Conservation (phyloP, 768 basidiomycete species). For the Boletus insuetus region DNA sequence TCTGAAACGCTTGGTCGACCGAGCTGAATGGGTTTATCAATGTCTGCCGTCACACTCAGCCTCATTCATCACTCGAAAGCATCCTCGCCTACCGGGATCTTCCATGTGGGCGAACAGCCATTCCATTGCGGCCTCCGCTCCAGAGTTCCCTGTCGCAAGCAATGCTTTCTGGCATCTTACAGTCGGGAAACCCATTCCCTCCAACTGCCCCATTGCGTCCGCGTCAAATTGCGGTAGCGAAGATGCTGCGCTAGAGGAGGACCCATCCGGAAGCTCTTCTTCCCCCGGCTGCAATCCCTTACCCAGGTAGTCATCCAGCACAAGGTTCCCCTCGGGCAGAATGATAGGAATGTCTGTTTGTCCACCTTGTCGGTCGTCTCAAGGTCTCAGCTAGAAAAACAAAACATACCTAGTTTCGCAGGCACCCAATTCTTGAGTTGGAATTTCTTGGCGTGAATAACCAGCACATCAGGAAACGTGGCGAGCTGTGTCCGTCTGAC, state of each 20-base stretch:
- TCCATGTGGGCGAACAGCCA: conserved; percentile 97
- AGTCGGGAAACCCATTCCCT: conserved; percentile 88
- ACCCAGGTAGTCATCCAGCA: conserved; percentile 64
- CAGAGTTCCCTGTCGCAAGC: conserved; percentile 77
- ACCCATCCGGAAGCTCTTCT: conserved; percentile 60
- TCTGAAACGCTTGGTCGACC: conserved; percentile 39
- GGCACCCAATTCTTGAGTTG: conserved; percentile 97
- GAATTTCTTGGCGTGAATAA: conserved; percentile 92
- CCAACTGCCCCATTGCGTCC: conserved; percentile 69
- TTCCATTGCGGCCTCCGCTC: conserved; percentile 84
- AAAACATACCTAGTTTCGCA: conserved; percentile 81
- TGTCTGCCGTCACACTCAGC: conserved; percentile 51
- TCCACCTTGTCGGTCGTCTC: neutral
- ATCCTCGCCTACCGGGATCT: conserved; percentile 62
- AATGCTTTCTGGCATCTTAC: conserved; percentile 88
- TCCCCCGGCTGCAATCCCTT: conserved; percentile 70
- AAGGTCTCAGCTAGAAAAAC: neutral
- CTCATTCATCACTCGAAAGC: neutral
- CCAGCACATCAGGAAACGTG: conserved; percentile 84
- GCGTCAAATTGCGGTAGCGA: conserved; percentile 67
- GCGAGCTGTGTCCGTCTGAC: conserved; percentile 72
- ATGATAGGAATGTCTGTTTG: conserved; percentile 78
- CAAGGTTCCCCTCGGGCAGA: conserved; percentile 60
- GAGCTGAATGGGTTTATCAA: conserved; percentile 70
- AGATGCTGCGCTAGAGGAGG: conserved; percentile 35